Evolutionary conservation across 257 asterid genomes (phyloP), one percentile per base, ranked within the genome.

Genomic region (Henckelia pumila): DNA sequence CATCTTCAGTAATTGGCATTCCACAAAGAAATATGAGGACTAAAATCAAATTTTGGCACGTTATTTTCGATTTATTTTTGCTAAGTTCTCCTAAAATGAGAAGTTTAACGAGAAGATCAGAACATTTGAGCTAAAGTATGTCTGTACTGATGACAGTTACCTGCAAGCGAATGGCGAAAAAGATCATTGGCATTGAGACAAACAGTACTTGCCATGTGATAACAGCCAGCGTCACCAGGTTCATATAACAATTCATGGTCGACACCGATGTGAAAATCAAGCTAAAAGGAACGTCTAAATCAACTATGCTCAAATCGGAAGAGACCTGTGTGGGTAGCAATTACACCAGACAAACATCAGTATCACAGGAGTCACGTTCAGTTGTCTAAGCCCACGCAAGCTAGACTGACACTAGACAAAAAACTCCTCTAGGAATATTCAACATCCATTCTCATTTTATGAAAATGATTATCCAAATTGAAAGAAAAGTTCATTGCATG

Each of bases 171-270:
- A 94, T 88, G 52, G 95, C 96, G n/a, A 91, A 59, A 76, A 63
- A 75, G 58, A 94, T 83, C 96, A 94, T 85, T 4, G 99, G 99
- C 64, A 94, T 55, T 26, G 96, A 80, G 60, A 85, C 86, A 65
- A 89, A 78, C 58, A 94, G 52, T 70, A 94, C 92, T 85, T 90
- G 95, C 99, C 99, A 94, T 22, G 99, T 88, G 52, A 91, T 84
- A 23, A 83, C 85, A 40, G 91, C 94, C 63, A 94, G 74, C 64
- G 91, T 95, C 0, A 63, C 74, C 69, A 94, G 87, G 64, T 78
- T 88, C 35, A 91, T 52, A 56, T 91, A 91, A 63, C 84, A 81
- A 71, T 91, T 94, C 19, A 71, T 81, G 63, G 95, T 93, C 56
- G 95, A 78, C 70, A 91, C 99, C 69, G 84, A 77, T 1, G 97